Conservation (phyloP, 495 filamentous ascomycete species). For the Poronia punctata region DNA sequence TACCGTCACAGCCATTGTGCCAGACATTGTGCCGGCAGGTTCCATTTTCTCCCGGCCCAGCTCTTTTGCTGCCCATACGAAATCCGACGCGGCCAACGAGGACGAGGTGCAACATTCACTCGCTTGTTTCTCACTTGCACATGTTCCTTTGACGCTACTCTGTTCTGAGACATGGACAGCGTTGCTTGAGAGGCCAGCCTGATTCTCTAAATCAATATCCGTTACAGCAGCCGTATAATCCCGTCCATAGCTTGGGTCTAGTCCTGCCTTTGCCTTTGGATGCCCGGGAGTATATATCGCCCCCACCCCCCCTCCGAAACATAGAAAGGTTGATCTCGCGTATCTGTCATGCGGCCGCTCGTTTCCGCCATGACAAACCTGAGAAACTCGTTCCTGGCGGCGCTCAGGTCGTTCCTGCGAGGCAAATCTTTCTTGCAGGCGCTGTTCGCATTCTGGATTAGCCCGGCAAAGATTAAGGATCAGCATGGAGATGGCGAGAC, state of each 20-base stretch:
- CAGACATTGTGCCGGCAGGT: constrained; percentile 26
- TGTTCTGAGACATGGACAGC: constrained; percentile 24
- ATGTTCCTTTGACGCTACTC: constrained; percentile 8
- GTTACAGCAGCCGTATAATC: no score
- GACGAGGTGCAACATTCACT: constrained; percentile 18
- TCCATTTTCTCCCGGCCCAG: constrained; percentile 26
- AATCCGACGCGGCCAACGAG: constrained; percentile 20
- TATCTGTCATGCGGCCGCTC: constrained; percentile 40
- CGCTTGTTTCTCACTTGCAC: constrained; percentile 11
- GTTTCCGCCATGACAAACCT: constrained; percentile 41
- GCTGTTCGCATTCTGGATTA: constrained; percentile 44
- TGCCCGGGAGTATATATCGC: constrained; percentile 18
- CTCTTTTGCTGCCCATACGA: constrained; percentile 26
- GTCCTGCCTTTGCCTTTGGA: no score
- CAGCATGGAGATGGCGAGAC: constrained; percentile 25
- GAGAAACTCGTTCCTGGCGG: constrained; percentile 34
- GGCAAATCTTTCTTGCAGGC: constrained; percentile 46
- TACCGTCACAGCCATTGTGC: constrained; percentile 7
- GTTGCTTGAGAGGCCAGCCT: constrained; percentile 9
- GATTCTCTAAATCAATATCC: background rate
- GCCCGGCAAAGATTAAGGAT: constrained; percentile 27
- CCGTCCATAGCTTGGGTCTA: no score
- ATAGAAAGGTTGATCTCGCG: constrained; percentile 6
- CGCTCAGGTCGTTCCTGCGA: constrained; percentile 42
- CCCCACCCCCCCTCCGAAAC: constrained; percentile 10